Evolutionary conservation across 129 eudicot genomes (phyloP).

Genomic region (sunflower (Helianthus annuus)): DNA sequence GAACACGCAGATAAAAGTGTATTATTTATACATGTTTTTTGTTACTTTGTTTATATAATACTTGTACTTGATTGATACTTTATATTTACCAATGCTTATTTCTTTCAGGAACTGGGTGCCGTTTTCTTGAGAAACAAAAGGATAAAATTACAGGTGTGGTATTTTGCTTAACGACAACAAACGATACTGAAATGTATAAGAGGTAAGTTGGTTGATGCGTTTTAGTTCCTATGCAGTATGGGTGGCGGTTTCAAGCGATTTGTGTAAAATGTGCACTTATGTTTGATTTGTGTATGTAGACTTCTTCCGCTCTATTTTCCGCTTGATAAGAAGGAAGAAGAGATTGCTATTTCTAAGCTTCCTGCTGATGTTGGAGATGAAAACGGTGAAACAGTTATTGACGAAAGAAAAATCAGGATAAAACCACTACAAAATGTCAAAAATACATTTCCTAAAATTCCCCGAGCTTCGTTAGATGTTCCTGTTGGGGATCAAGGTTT

Average conservation of each 20-base stretch:
- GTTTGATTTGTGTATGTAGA: conserved; percentile 39
- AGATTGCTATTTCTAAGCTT: conserved; percentile 76
- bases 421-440: conserved; percentile 84
- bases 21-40: not conserved
- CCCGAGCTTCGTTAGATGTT: conserved; percentile 61
- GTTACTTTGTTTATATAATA: conserved; percentile 8
- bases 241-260: not conserved
- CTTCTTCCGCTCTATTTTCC: conserved; percentile 98
- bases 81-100: conserved; percentile 10
- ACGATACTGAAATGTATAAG: conserved; percentile 90
- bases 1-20: conserved; percentile 10
- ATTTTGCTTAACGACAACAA: conserved; percentile 76
- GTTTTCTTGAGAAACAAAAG: conserved; percentile 98
- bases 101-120: conserved; percentile 85
- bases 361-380: conserved; percentile 99
- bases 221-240: conserved; percentile 2
- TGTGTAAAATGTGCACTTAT: not conserved
- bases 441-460: conserved; percentile 53
- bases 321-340: conserved; percentile 91
- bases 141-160: conserved; percentile 76
- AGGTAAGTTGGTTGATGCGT: conserved; percentile 48
- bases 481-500: conserved; percentile 74
- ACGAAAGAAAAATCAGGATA: conserved; percentile 95
- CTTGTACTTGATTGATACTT: conserved; percentile 10
- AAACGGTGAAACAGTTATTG: conserved; percentile 95